Evolutionary conservation across 75 land plant genomes (phyloP), one percentile per base, ranked within the genome.

Genomic region (Adiantum capillusveneris): DNA sequence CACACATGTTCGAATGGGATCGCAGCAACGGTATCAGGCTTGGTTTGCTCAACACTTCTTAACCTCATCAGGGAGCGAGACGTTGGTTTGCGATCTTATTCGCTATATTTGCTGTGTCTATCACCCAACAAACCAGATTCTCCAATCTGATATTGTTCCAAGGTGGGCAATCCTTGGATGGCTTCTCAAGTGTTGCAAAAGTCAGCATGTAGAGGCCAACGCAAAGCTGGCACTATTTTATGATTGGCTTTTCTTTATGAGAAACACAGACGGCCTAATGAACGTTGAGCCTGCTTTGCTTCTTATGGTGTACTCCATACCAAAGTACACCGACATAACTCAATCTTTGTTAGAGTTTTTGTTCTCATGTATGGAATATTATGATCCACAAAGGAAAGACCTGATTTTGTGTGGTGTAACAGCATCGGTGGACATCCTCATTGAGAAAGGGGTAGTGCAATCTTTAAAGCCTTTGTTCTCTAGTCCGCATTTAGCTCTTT

Each of bases 161-260:
- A 82, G 99, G 62, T 95, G 99, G 99, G 99, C 88, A 1, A 66
- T 95, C 17, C 69, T 95, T 13, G 99, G 99, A 46, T 95, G 99
- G 99, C 69, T 95, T 0, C 69, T 95, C 17, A 87, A 72, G 62
- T 76, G 75, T 53, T 90, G 96, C 52, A 65, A 63, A 48, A 86
- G 75, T 60, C 82, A 75, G 42, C 73, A 84, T 55, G 67, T 74
- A 18, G 86, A 80, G 65, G 84, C 84, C 0, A 84, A 82, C 76
- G 86, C 70, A 18, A 86, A 87, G 62, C 78, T 95, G 28, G 96
- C 97, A 14, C 57, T 95, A 65, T 86, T 95, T 43, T 95, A 87
- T 64, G 99, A 95, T 62, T 90, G 97, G 99, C 64, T 95, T 31
- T 95, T 95, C 62, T 90, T 84, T 61, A 79, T 71, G 72, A 82